These are phyloP conservation scores for Phytomonas sp. DNA, from an alignment of 208 protist species.

Conservation along the genomic window DNA sequence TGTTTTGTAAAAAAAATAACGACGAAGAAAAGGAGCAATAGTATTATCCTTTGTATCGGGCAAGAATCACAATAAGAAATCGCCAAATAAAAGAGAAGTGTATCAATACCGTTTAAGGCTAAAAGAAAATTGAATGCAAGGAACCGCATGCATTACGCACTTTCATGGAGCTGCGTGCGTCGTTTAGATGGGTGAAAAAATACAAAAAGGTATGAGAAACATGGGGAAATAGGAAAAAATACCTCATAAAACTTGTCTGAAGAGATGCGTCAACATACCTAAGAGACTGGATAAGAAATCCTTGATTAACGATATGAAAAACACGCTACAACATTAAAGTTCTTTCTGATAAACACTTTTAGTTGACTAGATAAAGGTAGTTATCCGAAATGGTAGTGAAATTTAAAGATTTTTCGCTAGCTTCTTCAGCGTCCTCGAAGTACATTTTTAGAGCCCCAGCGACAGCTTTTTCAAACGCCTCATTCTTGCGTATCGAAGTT, in stretches of 20 bases:
- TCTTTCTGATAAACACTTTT: not conserved
- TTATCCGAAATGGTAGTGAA: not conserved
- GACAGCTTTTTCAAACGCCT: conserved; percentile 34
- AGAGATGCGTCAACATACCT: not conserved
- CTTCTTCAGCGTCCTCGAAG: conserved; percentile 4
- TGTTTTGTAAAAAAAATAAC: not conserved
- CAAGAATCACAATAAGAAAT: not conserved
- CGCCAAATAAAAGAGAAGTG: not conserved
- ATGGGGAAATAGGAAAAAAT: not conserved
- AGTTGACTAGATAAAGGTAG: not conserved
- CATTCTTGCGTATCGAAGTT: conserved; percentile 30
- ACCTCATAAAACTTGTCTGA: not conserved
- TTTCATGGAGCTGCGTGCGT: not conserved
- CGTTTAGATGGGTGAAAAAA: not conserved
- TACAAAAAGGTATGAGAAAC: not conserved
- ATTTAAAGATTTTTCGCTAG: not conserved
- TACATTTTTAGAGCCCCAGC: conserved; percentile 14
- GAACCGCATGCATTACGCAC: not conserved
- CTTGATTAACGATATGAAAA: not conserved
- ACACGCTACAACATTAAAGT: not conserved
- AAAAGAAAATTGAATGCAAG: not conserved
- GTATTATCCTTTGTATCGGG: not conserved
- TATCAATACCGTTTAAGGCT: not conserved
- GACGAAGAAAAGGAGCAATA: not conserved
- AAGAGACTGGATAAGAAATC: not conserved